A percentile compares a stretch with the other conserved stretches of the same genome.
These are phyloP conservation scores for Primulina tabacum DNA, from an alignment of 257 asterid species.

Conservation along the genomic window DNA sequence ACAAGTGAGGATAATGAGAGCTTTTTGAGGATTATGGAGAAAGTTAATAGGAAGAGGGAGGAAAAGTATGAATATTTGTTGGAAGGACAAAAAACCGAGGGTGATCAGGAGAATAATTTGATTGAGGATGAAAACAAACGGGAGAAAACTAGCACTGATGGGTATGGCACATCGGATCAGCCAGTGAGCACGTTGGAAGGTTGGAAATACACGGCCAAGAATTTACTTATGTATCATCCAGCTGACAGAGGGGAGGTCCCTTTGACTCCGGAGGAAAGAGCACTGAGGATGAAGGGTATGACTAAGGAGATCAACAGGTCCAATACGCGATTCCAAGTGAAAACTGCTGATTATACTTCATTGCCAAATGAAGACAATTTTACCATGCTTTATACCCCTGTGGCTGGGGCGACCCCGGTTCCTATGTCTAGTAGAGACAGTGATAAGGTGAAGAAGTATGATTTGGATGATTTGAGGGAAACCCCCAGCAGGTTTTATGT, in stretches of 20 bases:
- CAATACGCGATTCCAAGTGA: slow-evolving; percentile 74
- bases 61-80: slow-evolving; percentile 73
- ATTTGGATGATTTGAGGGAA: slow-evolving; percentile 83
- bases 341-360: slow-evolving; percentile 44
- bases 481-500: slow-evolving; percentile 71
- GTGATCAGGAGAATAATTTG: slow-evolving; percentile 34
- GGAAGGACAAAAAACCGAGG: slow-evolving; percentile 47
- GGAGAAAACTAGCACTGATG: slow-evolving; percentile 61
- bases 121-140: slow-evolving; percentile 59
- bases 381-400: slow-evolving; percentile 66
- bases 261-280: slow-evolving; percentile 70
- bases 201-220: slow-evolving; percentile 84
- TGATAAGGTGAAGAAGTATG: slow-evolving; percentile 71
- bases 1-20: slow-evolving; percentile 97
- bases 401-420: slow-evolving; percentile 74
- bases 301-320: slow-evolving; percentile 72
- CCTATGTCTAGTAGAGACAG: slow-evolving; percentile 47
- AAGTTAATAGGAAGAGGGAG: slow-evolving; percentile 63
- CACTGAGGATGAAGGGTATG: slow-evolving; percentile 65
- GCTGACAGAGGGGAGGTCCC: slow-evolving; percentile 83
- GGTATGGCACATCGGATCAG: slow-evolving; percentile 89
- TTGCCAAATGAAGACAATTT: slow-evolving; percentile 45
- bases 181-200: slow-evolving; percentile 71
- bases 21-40: slow-evolving; percentile 63
- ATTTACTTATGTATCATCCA: slow-evolving; percentile 88